A percentile compares a stretch with the other conserved stretches of the same genome.
Evolutionary conservation across 2,329 filamentous ascomycete genomes (phyloP).

Genomic region (Xylariaceae sp.): DNA sequence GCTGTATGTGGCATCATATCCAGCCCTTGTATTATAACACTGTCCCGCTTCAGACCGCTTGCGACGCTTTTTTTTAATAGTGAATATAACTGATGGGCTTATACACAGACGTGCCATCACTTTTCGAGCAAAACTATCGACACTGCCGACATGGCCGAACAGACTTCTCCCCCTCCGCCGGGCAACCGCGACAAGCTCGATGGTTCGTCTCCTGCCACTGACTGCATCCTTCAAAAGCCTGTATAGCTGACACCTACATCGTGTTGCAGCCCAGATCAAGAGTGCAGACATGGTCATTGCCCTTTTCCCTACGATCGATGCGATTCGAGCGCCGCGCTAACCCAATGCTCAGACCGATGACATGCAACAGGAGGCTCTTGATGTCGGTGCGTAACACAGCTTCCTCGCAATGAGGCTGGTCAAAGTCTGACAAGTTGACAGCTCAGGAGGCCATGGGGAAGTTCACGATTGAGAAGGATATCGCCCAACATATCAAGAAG

Average conservation of each 20-base stretch:
- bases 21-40: too few relatives aligned
- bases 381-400: constrained; percentile 70
- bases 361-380: constrained; percentile 93
- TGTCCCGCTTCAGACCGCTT: too few relatives aligned
- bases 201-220: constrained; percentile 20
- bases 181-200: constrained; percentile 28
- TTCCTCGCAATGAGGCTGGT: constrained; percentile 8
- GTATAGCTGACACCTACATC: constrained; percentile 13
- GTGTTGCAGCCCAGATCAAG: constrained; percentile 79
- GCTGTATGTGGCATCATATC: too few relatives aligned
- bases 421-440: constrained; percentile 27
- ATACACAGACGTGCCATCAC: too few relatives aligned
- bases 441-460: constrained; percentile 61
- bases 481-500: constrained; percentile 31
- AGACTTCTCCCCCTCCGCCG: constrained; percentile 23
- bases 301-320: constrained; percentile 1
- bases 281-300: constrained; percentile 89
- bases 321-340: constrained; percentile 23
- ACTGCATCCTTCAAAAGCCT: background rate
- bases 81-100: too few relatives aligned
- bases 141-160: constrained; percentile 22
- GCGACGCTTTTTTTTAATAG: too few relatives aligned
- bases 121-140: background rate
- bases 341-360: constrained; percentile 72
- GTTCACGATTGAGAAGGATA: constrained; percentile 58